A percentile compares a stretch with the other conserved stretches of the same genome.
Conservation (phyloP, 73 alveolate genomes). For the Paramecium primaurelia region DNA sequence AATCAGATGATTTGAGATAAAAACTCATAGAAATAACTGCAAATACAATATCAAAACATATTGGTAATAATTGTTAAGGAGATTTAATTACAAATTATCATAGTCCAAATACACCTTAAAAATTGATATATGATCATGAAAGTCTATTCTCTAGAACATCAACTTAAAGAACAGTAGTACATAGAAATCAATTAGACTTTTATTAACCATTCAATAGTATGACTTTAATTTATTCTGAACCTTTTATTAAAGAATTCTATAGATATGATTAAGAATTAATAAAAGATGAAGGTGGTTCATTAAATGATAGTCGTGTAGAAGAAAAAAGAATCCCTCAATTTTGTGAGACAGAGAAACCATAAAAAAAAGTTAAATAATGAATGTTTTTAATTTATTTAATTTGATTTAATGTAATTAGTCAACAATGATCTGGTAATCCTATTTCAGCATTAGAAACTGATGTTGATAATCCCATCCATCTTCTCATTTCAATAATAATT, state of each 20-base stretch:
- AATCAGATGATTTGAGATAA: neutral
- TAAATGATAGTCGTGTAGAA: neutral
- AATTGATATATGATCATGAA: constrained; percentile 16
- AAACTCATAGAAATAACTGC: constrained; percentile 37
- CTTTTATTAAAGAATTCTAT: neutral
- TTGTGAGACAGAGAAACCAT: neutral
- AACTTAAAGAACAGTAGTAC: neutral
- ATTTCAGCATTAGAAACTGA: constrained; percentile 63
- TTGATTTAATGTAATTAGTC: neutral
- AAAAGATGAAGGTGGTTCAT: constrained; percentile 31
- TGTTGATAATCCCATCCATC: constrained; percentile 86
- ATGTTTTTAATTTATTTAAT: neutral
- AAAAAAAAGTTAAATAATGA: neutral
- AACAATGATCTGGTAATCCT: constrained; percentile 75
- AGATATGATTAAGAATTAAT: constrained; percentile 3
- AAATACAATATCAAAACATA: neutral
- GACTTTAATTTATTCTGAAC: neutral
- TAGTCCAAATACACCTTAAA: constrained; percentile 44
- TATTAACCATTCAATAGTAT: constrained; percentile 22
- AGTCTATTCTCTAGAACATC: neutral
- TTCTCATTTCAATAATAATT: constrained; percentile 88
- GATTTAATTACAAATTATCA: neutral
- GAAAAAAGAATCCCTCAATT: neutral
- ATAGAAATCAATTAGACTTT: constrained; percentile 6
- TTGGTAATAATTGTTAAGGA: neutral